phyloP scores from a whole-genome alignment of 305 asterid species.

The Solanum aculeatissimum region DNA sequence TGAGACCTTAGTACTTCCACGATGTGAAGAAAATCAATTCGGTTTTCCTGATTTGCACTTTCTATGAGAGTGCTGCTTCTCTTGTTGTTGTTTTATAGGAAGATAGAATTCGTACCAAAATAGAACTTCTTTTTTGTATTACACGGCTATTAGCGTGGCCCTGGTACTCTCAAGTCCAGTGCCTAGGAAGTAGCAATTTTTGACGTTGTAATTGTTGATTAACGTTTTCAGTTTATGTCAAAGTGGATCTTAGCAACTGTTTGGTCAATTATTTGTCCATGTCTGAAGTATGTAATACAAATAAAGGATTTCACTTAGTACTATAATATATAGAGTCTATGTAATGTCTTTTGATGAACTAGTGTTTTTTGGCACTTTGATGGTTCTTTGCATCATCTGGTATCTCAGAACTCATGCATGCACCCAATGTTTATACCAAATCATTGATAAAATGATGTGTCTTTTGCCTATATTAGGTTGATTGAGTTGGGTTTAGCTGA shows the following conservation, averaged over 20 bases:
- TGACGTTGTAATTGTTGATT: not conserved
- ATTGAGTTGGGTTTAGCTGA: not conserved
- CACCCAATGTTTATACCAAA: not conserved
- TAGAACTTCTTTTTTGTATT: not conserved
- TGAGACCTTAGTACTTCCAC: not conserved
- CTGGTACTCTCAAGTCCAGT: constrained; percentile 8
- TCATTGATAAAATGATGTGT: not conserved
- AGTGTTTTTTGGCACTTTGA: not conserved
- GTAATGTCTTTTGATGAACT: not conserved
- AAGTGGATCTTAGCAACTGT: not conserved
- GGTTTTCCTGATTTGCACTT: not conserved
- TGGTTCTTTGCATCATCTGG: not conserved
- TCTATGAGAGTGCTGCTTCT: not conserved
- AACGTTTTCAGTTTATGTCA: not conserved
- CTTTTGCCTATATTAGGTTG: not conserved
- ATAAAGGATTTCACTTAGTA: not conserved
- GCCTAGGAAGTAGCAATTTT: not conserved
- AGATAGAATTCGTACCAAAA: not conserved
- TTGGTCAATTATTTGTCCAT: not conserved
- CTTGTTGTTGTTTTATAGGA: not conserved
- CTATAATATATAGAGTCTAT: not conserved
- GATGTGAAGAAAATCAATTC: not conserved
- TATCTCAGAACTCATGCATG: not conserved
- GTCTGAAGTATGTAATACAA: not conserved
- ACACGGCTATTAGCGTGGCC: constrained; percentile 1